phyloP scores from a whole-genome alignment of 495 filamentous ascomycete genomes.

The Wilcoxina mikolae region DNA sequence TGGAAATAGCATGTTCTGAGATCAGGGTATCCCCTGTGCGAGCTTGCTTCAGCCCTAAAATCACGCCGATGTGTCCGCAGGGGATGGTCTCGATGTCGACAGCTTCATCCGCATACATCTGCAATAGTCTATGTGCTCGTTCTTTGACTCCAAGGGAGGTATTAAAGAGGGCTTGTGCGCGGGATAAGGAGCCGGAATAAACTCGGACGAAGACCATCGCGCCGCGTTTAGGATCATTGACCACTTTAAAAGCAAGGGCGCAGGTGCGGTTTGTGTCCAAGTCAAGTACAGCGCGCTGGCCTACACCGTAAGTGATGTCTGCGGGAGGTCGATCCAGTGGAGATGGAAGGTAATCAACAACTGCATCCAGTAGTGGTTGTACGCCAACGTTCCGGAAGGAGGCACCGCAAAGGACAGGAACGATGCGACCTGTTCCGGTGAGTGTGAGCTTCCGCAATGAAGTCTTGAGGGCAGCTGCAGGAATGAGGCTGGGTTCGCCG shows the following conservation, averaged over 20 bases:
- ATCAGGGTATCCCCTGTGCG: constrained; percentile 89
- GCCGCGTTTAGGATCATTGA: constrained; percentile 71
- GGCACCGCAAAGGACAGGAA: constrained; percentile 81
- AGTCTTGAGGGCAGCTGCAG: constrained; percentile 47
- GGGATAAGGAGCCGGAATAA: constrained; percentile 67
- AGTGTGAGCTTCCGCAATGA: constrained; percentile 61
- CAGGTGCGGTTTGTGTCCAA: constrained; percentile 45
- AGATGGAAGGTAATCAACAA: constrained; percentile 72
- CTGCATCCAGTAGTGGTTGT: constrained; percentile 76
- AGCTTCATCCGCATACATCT: constrained; percentile 83
- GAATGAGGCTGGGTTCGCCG: constrained; percentile 53
- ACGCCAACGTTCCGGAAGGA: constrained; percentile 92
- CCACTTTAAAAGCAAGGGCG: constrained; percentile 91
- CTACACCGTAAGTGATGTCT: constrained; percentile 52
- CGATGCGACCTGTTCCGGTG: constrained; percentile 45
- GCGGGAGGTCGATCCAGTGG: constrained; percentile 65
- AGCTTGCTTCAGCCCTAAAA: constrained; percentile 75
- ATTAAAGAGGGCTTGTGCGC: constrained; percentile 67
- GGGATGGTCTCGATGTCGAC: constrained; percentile 66
- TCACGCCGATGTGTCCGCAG: constrained; percentile 89
- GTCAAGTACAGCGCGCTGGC: constrained; percentile 37
- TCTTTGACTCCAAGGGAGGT: constrained; percentile 74
- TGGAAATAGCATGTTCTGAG: constrained; percentile 28
- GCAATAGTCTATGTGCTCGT: constrained; percentile 62
- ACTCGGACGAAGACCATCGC: constrained; percentile 85